phyloP scores from a whole-genome alignment of 129 eudicot genomes.

The Arctium minus region DNA sequence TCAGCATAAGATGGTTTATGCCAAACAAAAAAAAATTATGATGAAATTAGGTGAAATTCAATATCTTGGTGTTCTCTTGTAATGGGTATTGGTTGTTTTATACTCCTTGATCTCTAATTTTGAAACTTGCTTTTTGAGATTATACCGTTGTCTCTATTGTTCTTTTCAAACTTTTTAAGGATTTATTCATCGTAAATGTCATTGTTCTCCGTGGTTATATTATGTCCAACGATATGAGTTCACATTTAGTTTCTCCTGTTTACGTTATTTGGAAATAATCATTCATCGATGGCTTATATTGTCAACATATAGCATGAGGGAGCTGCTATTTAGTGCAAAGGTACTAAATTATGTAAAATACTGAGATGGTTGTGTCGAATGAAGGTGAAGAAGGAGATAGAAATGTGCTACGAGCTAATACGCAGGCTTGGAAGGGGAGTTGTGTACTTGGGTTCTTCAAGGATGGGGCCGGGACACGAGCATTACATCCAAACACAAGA shows the following conservation, averaged over 20 bases:
- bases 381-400: slow-evolving; percentile 88
- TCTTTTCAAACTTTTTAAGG: no score
- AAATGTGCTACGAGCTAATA: slow-evolving; percentile 83
- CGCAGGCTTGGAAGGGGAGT: slow-evolving; percentile 87
- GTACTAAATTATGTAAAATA: no score
- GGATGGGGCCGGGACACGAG: slow-evolving; percentile 71
- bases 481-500: slow-evolving; percentile 72
- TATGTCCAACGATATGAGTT: neutral
- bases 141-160: no score
- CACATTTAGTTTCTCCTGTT: neutral
- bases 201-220: neutral
- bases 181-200: neutral
- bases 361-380: neutral
- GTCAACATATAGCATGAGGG: neutral
- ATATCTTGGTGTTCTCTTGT: no score
- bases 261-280: neutral
- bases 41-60: no score
- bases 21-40: no score
- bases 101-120: no score
- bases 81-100: no score
- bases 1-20: no score
- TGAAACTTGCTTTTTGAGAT: no score
- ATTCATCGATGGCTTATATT: neutral
- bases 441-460: slow-evolving; percentile 89
- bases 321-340: no score